Evolutionary conservation across 2,329 filamentous ascomycete species (phyloP), one percentile per base, ranked within the genome.

Genomic region (Fulvia fulva): DNA sequence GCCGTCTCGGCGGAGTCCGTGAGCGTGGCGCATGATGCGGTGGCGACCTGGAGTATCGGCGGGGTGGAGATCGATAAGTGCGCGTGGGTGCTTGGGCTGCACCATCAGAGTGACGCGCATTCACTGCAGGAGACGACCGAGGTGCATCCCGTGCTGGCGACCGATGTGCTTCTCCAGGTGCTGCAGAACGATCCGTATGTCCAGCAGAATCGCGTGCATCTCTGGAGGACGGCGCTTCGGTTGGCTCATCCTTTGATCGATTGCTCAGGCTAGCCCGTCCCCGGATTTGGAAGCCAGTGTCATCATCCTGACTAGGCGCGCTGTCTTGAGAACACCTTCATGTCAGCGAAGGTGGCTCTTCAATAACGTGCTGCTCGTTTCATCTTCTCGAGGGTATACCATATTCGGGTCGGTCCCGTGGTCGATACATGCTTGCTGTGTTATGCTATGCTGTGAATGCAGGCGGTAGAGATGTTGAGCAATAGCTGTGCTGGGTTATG

Each of bases 341-440:
- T 30, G 60, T 59, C 56, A 57, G 59, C 52, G 57, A 56, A 41
- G 26, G 57, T 54, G 43, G 46, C 58, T 59, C 53, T 60, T 59
- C 43, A 52, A 41, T 34, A 51, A 43, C 55, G 55, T 41, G 53
- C 59, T n/a, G 55, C 55, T 55, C 56, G 54, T 52, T 61, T 43
- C 46, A 50, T 47, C 49, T 55, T 55, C 30, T 45, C 55, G 52
- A 60, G 28, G 30, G 57, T 56, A 60, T 61, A 63, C 56, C 53
- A 54, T 62, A 56, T 47, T 62, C 52, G 54, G 14, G 51, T 37
- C 53, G 55, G 57, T 58, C 59, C n/a, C n/a, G 37, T 41, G 37
- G 37, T 19, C 16, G 37, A 41, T 41, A 19, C 37, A 41, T 41
- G 37, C 37, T 41, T 3, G 37, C 5, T 4, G 14, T 41, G 16